Evolutionary conservation across 495 filamentous ascomycete genomes (phyloP).

Genomic region (Tuber brumale): DNA sequence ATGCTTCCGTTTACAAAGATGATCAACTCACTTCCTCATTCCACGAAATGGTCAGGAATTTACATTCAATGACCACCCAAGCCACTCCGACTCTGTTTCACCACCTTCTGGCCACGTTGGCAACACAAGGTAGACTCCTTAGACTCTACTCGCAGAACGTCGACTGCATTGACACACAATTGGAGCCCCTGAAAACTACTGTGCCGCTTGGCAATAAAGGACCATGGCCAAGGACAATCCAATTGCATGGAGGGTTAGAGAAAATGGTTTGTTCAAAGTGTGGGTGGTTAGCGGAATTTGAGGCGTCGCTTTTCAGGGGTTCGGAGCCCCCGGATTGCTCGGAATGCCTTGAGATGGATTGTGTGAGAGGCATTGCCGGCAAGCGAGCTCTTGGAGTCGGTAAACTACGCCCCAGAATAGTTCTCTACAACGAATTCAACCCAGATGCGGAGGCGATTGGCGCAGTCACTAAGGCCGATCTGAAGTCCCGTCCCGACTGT

Average conservation of each 20-base stretch:
- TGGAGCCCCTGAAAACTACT: constrained; percentile 69
- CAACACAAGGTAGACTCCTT: constrained; percentile 80
- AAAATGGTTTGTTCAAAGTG: constrained; percentile 98
- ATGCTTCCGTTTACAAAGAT: constrained; percentile 93
- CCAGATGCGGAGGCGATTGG: constrained; percentile 95
- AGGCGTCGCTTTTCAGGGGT: constrained; percentile 72
- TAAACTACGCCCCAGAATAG: constrained; percentile 81
- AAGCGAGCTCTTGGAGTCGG: constrained; percentile 93
- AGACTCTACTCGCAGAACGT: constrained; percentile 95
- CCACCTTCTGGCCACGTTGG: constrained; percentile 82
- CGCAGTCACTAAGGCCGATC: constrained; percentile 73
- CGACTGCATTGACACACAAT: constrained; percentile 82
- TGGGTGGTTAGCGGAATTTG: constrained; percentile 64
- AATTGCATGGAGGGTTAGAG: constrained; percentile 86
- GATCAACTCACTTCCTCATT: constrained; percentile 79
- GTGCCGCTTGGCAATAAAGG: constrained; percentile 67
- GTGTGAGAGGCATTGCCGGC: constrained; percentile 68
- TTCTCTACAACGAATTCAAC: constrained; percentile 95
- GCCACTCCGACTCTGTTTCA: constrained; percentile 86
- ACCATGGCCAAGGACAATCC: constrained; percentile 87
- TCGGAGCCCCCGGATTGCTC: constrained; percentile 76
- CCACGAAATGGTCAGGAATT: constrained; percentile 87
- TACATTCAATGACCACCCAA: constrained; percentile 65
- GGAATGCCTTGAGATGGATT: constrained; percentile 66
- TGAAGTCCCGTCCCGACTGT: constrained; percentile 78